Evolutionary conservation across 352 stramenopile species (phyloP), one percentile per base, ranked within the genome.

Genomic region (Globisporangium acanthophoron): DNA sequence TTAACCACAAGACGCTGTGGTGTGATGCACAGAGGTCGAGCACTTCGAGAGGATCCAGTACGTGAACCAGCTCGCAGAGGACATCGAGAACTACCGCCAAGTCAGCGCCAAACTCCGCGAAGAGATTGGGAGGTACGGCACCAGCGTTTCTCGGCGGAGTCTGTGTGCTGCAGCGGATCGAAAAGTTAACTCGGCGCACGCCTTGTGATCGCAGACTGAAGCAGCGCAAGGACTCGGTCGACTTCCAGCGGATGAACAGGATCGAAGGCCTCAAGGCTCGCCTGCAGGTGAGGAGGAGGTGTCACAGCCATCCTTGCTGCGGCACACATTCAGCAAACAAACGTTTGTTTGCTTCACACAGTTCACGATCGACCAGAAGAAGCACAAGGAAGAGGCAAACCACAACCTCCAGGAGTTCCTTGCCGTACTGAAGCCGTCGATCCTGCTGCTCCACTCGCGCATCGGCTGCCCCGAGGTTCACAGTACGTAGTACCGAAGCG

Each of bases 1-100:
- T 41, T 44, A 29, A 51, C 46, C 8, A 35, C 11, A 8, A 37
- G 21, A 7, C 48, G 24, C 13, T 50, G 18, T 37, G 46, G 20
- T 54, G 54, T 47, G n/a, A 43, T 44, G 18, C 31, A 84, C 70
- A 58, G 81, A 92, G 54, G 68, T 83, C 35, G 81, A 90, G 44
- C 81, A 92, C 45, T 92, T 94, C 62, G 84, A 90, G 52, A 71
- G 80, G 18, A 90, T 94, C 44, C 84, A 94, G 57, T 71, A 88
- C 20, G 81, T 92, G 12, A 94, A 94, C 46, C 77, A 87, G 62
- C 61, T 94, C 2, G 81, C 80, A 3, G 78, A 94, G 58, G 84
- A 94, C 48, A 91, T 94, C 24, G 84, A 94, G 53, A 80, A 78
- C 31, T 78, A 90, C 59, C 74, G 84, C 6, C 63, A 80, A 53